Percentiles rank a stretch among this genome's conserved stretches.
phyloP scores from a whole-genome alignment of 2,329 filamentous ascomycete genomes.

The Parasarocladium wereldwijsianum region DNA sequence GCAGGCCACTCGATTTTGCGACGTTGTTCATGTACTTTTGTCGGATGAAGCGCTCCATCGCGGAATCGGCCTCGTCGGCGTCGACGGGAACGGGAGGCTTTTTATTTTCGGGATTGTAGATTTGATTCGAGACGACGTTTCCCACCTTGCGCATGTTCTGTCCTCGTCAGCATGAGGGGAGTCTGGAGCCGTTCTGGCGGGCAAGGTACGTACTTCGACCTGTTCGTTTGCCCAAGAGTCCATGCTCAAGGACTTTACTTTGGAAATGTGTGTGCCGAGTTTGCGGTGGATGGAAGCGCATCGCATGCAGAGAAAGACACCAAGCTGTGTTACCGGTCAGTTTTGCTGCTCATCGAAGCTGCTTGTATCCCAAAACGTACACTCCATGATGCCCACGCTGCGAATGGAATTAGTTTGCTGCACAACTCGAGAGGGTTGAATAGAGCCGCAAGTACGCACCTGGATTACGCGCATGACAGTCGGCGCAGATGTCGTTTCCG shows the following conservation, averaged over 20 bases:
- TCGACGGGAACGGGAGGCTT: constrained; percentile 78
- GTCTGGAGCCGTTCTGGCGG: not conserved
- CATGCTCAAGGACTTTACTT: constrained; percentile 98
- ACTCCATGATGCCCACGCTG: constrained; percentile 95
- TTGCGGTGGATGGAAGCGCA: constrained; percentile 93
- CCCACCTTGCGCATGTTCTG: constrained; percentile 92
- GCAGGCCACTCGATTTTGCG: constrained; percentile 21
- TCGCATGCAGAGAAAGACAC: constrained; percentile 94
- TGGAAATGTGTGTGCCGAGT: constrained; percentile 92
- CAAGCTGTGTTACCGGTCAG: constrained; percentile 45
- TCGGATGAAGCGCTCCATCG: constrained; percentile 89
- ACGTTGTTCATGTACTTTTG: constrained; percentile 71
- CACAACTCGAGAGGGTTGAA: constrained; percentile 2
- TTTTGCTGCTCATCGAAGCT: not conserved
- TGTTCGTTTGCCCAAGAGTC: constrained; percentile 94
- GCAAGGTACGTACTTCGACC: constrained; percentile 58
- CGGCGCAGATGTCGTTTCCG: constrained; percentile 87
- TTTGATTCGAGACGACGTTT: constrained; percentile 72
- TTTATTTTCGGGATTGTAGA: constrained; percentile 75
- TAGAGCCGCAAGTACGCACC: constrained; percentile 46
- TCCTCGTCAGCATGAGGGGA: constrained; percentile 3
- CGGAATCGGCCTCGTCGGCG: constrained; percentile 79
- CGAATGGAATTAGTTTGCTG: constrained; percentile 12
- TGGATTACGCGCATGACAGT: constrained; percentile 85
- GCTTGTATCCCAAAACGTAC: constrained; percentile 37